phyloP scores from a whole-genome alignment of 2,329 filamentous ascomycete species.

The Meredithiella fracta region DNA sequence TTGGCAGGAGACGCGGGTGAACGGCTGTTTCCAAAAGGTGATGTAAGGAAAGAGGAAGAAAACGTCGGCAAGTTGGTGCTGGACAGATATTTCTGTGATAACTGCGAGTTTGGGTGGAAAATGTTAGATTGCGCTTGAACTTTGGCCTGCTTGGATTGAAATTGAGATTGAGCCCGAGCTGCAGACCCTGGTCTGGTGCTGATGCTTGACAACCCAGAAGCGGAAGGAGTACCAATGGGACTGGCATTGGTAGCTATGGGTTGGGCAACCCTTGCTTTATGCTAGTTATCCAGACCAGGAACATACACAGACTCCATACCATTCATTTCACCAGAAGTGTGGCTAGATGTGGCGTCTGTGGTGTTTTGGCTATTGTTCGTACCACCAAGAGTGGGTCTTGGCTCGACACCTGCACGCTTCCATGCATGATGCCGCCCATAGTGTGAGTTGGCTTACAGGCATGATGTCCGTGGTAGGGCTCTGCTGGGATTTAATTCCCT shows the following conservation, averaged over 20 bases:
- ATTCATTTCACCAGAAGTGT: background rate
- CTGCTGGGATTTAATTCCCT: background rate
- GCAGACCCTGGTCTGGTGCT: background rate
- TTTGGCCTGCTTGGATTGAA: slow-evolving; percentile 5
- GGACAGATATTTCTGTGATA: background rate
- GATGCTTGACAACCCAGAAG: slow-evolving; percentile 5
- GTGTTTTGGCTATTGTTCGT: background rate
- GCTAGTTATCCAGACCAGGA: background rate
- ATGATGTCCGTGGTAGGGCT: background rate
- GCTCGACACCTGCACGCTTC: background rate
- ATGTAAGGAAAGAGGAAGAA: background rate
- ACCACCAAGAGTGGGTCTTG: background rate
- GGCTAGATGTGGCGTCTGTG: slow-evolving; percentile 2
- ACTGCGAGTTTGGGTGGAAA: background rate
- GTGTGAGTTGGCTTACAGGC: background rate
- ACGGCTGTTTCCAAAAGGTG: background rate
- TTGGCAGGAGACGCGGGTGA: background rate
- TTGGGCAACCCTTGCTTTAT: background rate
- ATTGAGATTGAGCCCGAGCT: slow-evolving; percentile 6
- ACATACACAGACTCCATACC: background rate
- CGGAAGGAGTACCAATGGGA: slow-evolving; percentile 3
- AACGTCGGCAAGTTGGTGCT: background rate
- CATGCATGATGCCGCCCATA: background rate
- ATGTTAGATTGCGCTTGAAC: slow-evolving; percentile 5
- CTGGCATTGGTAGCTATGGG: background rate